Evolutionary conservation across 2,329 filamentous ascomycete genomes (phyloP).

Genomic region (Cryphonectria radicalis): DNA sequence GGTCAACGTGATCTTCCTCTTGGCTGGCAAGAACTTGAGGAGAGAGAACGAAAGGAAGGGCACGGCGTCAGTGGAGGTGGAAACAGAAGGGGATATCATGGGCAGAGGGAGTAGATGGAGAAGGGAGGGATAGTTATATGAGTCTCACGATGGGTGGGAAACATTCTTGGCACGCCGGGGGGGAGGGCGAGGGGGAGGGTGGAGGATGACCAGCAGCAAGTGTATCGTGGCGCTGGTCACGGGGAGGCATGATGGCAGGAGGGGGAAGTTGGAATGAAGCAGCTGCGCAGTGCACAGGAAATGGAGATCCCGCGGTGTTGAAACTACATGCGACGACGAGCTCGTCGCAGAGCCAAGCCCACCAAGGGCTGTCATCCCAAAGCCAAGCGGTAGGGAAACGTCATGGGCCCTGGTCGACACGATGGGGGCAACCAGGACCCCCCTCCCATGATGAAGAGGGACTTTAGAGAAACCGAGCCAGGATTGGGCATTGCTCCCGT

Average conservation of each 20-base stretch:
- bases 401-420: conserved; percentile 11
- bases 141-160: conserved; percentile 14
- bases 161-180: conserved; percentile 25
- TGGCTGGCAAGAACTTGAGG: conserved; percentile 34
- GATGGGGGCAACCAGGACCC: background rate
- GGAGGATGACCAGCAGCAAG: conserved; percentile 11
- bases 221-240: conserved; percentile 17
- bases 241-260: conserved; percentile 19
- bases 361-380: conserved; percentile 11
- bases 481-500: background rate
- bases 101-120: conserved; percentile 12
- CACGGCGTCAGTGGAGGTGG: conserved; percentile 23
- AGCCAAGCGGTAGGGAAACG: background rate
- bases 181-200: conserved; percentile 15
- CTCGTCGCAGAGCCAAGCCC: conserved; percentile 20
- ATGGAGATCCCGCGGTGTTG: conserved; percentile 39
- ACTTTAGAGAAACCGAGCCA: background rate
- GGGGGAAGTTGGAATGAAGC: conserved; percentile 13
- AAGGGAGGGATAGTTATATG: conserved; percentile 26
- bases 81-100: conserved; percentile 14
- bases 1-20: conserved; percentile 41
- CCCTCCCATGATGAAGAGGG: conserved; percentile 1
- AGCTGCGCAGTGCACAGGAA: conserved; percentile 25
- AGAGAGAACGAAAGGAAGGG: conserved; percentile 27
- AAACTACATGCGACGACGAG: conserved; percentile 35